Evolutionary conservation across 495 filamentous ascomycete species (phyloP).

Genomic region (Parathielavia hyrcaniae): DNA sequence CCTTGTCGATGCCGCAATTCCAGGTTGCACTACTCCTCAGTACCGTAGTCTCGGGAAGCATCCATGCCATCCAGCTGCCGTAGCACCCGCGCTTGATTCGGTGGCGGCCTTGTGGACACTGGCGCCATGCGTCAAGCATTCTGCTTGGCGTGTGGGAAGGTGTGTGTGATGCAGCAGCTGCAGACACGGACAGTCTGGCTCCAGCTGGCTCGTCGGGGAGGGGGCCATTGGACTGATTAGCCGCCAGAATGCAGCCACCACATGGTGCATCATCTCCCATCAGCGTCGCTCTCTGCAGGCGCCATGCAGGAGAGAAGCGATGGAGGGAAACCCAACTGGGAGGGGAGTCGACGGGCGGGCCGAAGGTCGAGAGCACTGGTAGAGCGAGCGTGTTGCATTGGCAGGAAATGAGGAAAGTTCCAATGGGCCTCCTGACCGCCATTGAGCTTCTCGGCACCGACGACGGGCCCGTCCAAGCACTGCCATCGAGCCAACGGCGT

Average conservation of each 20-base stretch:
- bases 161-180: constrained; percentile 10
- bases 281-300: background rate
- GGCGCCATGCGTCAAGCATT: constrained; percentile 20
- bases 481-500: constrained; percentile 7
- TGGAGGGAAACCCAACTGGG: too few species aligned
- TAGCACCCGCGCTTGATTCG: constrained; percentile 24
- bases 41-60: background rate
- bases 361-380: background rate
- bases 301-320: constrained; percentile 3
- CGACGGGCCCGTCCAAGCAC: background rate
- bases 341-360: background rate
- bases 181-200: background rate
- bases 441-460: background rate
- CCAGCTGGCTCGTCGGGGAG: background rate
- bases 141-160: constrained; percentile 15
- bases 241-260: constrained; percentile 24
- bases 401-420: background rate
- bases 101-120: background rate
- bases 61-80: background rate
- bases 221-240: constrained; percentile 22
- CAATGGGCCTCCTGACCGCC: background rate
- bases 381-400: background rate
- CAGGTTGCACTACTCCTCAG: background rate
- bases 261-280: background rate
- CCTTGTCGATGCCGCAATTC: background rate